These are phyloP conservation scores for Parachaetomium inaequale DNA, from an alignment of 495 filamentous ascomycete genomes.

Conservation along the genomic window DNA sequence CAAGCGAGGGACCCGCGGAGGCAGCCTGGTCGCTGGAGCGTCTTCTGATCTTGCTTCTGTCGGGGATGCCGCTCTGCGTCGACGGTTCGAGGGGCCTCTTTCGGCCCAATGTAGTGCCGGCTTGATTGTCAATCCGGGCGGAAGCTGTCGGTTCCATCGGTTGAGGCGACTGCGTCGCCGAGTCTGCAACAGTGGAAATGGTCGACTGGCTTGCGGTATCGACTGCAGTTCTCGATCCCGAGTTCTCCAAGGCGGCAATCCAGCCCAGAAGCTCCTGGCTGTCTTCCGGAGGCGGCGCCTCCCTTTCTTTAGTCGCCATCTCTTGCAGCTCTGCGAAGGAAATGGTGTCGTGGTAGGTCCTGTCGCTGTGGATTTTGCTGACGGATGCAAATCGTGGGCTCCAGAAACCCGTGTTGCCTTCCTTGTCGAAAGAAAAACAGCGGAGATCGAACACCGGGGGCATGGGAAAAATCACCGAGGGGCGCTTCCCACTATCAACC, in stretches of 20 bases:
- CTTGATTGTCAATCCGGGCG: background rate
- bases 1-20: background rate
- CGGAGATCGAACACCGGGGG: slow-evolving; percentile 47
- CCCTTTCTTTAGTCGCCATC: slow-evolving; percentile 39
- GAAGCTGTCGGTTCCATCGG: background rate
- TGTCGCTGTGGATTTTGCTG: slow-evolving; percentile 46
- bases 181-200: slow-evolving; percentile 2
- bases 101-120: background rate
- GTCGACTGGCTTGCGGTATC: slow-evolving; percentile 28
- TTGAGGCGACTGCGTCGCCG: slow-evolving; percentile 6
- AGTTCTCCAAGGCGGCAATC: slow-evolving; percentile 50
- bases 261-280: slow-evolving; percentile 53
- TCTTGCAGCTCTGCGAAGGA: slow-evolving; percentile 45
- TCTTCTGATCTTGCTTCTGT: slow-evolving; percentile 16
- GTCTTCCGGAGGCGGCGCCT: slow-evolving; percentile 33
- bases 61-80: background rate
- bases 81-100: slow-evolving; percentile 19
- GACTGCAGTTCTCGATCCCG: slow-evolving; percentile 36
- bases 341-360: slow-evolving; percentile 41
- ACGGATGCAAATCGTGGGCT: slow-evolving; percentile 46
- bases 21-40: background rate
- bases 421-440: slow-evolving; percentile 47
- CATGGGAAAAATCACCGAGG: slow-evolving; percentile 36
- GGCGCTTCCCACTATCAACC: slow-evolving; percentile 34
- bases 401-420: slow-evolving; percentile 44